Evolutionary conservation across 768 basidiomycete species (phyloP).

Genomic region (Naematelia aurantialba): DNA sequence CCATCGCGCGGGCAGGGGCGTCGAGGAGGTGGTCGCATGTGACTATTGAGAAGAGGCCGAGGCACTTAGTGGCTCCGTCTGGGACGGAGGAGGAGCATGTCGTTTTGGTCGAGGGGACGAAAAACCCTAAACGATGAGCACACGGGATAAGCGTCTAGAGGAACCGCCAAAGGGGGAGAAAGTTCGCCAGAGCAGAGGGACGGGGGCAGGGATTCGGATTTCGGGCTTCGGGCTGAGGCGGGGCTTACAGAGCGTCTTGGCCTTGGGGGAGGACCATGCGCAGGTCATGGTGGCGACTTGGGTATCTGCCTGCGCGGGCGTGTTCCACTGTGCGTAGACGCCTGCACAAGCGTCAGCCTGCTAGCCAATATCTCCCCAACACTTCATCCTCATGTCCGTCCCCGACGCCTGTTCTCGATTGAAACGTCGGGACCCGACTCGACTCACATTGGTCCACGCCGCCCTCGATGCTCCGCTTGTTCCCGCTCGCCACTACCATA

Average conservation of each 20-base stretch:
- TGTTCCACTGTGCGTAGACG: background rate
- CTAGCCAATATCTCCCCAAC: too few species aligned
- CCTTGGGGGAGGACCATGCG: background rate
- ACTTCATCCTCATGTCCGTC: too few species aligned
- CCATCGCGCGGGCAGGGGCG: constrained; percentile 4
- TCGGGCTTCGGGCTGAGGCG: too few species aligned
- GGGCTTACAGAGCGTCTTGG: background rate
- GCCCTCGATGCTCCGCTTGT: background rate
- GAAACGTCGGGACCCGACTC: too few species aligned
- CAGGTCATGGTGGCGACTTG: background rate
- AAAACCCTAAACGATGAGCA: background rate
- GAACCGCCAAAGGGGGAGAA: background rate
- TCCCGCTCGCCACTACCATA: background rate
- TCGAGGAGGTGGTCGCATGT: constrained; percentile 4
- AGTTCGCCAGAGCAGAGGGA: too few species aligned
- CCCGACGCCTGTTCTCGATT: too few species aligned
- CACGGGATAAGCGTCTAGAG: background rate
- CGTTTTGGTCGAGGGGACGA: constrained; percentile 1
- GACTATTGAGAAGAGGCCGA: background rate
- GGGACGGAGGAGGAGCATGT: background rate
- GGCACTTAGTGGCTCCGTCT: background rate
- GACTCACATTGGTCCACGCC: background rate
- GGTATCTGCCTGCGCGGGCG: background rate
- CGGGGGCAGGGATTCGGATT: too few species aligned
- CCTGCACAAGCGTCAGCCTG: too few species aligned